A percentile compares a stretch with the other conserved stretches of the same genome.
Evolutionary conservation across 2,329 filamentous ascomycete genomes (phyloP).

Genomic region (Sclerotinia sclerotiorum): DNA sequence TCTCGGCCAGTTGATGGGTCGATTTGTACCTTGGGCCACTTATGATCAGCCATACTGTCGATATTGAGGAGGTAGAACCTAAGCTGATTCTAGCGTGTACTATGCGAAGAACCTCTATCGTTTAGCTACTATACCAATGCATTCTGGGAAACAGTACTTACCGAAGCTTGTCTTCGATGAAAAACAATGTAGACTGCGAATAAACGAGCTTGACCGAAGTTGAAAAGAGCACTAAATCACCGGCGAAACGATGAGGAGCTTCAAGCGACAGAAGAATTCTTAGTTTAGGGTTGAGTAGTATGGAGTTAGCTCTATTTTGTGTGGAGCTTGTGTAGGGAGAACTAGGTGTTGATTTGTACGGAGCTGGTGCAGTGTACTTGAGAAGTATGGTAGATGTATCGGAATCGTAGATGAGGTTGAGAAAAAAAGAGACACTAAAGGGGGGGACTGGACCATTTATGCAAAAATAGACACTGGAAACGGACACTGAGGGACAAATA

Average conservation of each 20-base stretch:
- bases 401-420: not conserved
- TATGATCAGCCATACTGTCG: too few relatives aligned
- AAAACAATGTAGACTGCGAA: not conserved
- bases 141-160: not conserved
- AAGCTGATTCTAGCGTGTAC: not conserved
- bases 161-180: not conserved
- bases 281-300: not conserved
- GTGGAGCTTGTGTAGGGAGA: not conserved
- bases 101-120: not conserved
- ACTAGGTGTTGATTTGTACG: not conserved
- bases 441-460: not conserved
- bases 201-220: not conserved
- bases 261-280: not conserved
- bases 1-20: too few relatives aligned
- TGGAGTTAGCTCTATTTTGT: not conserved
- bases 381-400: not conserved
- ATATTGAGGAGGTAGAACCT: too few relatives aligned
- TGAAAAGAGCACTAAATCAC: not conserved
- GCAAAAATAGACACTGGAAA: not conserved
- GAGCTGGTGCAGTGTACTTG: not conserved
- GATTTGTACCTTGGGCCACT: too few relatives aligned
- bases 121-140: not conserved
- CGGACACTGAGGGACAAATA: not conserved
- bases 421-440: not conserved
- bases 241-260: not conserved